Evolutionary conservation across 2,329 filamentous ascomycete species (phyloP).

Genomic region (Sporothrix brasiliensis): DNA sequence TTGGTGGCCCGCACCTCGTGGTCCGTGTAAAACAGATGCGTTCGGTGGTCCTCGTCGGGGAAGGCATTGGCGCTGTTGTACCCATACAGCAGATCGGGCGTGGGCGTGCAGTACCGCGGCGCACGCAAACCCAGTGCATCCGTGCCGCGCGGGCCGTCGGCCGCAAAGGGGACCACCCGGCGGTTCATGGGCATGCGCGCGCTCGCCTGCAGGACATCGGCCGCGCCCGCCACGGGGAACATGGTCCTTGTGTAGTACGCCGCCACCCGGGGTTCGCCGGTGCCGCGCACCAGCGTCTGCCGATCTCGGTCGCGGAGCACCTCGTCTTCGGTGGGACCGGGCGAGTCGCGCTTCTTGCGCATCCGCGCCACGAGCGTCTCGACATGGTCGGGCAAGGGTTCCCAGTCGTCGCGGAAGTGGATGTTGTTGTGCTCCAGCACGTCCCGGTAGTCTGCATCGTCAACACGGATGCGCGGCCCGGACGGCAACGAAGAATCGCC

Average conservation of each 20-base stretch:
- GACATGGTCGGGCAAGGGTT: slow-evolving; percentile 3
- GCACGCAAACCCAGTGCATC: not conserved
- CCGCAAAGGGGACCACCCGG: slow-evolving; percentile 14
- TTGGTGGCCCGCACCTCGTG: not conserved
- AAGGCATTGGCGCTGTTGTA: not conserved
- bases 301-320: not conserved
- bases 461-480: not conserved
- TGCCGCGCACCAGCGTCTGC: not conserved
- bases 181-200: not conserved
- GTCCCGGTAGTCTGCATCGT: not conserved
- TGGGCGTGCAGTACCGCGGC: not conserved
- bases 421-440: not conserved
- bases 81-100: slow-evolving; percentile 16
- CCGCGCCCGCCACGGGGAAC: not conserved
- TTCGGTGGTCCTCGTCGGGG: not conserved
- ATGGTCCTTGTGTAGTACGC: not conserved
- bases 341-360: slow-evolving; percentile 9
- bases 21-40: not conserved
- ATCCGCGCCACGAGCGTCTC: slow-evolving; percentile 1
- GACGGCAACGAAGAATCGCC: not conserved
- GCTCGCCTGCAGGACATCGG: not conserved
- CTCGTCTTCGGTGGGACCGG: not conserved
- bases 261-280: not conserved
- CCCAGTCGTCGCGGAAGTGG: not conserved
- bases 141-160: no score